phyloP scores from a whole-genome alignment of 768 basidiomycete genomes.

The Sistotremastrum suecicum region DNA sequence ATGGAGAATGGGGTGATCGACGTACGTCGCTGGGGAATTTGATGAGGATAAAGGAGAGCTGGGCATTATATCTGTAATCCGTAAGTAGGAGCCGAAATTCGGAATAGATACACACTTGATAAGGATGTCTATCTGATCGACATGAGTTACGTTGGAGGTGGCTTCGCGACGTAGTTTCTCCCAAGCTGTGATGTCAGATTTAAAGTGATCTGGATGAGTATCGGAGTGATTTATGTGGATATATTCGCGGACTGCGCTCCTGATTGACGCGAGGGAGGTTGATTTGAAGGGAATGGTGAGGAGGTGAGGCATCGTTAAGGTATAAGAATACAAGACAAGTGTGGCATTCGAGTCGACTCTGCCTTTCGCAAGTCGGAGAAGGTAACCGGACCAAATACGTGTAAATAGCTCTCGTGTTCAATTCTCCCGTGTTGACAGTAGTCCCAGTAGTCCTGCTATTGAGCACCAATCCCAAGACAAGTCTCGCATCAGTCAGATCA shows the following conservation, averaged over 20 bases:
- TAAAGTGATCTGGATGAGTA: conserved; percentile 76
- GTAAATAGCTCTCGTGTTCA: too few species aligned
- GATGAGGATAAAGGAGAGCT: conserved; percentile 66
- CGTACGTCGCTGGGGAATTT: conserved; percentile 73
- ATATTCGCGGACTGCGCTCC: conserved; percentile 43
- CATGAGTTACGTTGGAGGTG: conserved; percentile 35
- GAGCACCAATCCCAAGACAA: too few species aligned
- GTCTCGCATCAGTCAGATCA: too few species aligned
- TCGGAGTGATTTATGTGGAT: conserved; percentile 48
- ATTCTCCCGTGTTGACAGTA: too few species aligned
- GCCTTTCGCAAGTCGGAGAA: too few species aligned
- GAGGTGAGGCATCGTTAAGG: conserved; percentile 70
- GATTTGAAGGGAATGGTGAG: conserved; percentile 63
- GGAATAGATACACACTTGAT: conserved; percentile 36
- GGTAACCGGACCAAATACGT: too few species aligned
- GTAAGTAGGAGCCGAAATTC: conserved; percentile 1
- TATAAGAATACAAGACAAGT: too few species aligned
- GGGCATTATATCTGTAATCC: conserved; percentile 70
- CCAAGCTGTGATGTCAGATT: conserved; percentile 61
- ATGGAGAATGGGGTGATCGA: conserved; percentile 14
- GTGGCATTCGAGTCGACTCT: too few species aligned
- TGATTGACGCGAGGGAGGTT: conserved; percentile 42
- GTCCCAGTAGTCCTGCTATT: too few species aligned
- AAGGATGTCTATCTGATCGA: conserved; percentile 36
- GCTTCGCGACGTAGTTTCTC: conserved; percentile 47